Evolutionary conservation across 306 rosid genomes (phyloP).

Genomic region (Ziziphus jujuba): DNA sequence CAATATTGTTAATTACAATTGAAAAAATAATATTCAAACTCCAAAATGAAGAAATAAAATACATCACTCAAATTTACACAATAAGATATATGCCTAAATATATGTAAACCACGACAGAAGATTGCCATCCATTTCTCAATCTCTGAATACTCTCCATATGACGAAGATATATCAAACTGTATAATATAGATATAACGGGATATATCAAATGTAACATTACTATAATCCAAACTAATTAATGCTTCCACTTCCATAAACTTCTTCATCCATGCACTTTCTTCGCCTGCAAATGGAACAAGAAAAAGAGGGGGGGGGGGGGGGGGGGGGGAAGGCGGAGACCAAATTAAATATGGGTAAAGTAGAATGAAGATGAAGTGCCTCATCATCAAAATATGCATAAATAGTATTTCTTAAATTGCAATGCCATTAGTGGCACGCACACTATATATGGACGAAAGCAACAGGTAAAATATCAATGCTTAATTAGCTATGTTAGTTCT

Average conservation of each 20-base stretch:
- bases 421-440: too few species aligned
- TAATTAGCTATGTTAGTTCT: too few species aligned
- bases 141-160: slow-evolving; percentile 19
- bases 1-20: neutral
- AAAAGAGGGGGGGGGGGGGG: neutral
- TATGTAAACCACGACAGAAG: slow-evolving; percentile 8
- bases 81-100: neutral
- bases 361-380: too few species aligned
- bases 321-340: too few species aligned
- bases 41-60: neutral
- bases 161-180: too few species aligned
- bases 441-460: too few species aligned
- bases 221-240: neutral
- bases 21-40: neutral
- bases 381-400: too few species aligned
- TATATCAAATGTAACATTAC: neutral
- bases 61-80: neutral
- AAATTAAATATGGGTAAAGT: too few species aligned
- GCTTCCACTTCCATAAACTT: slow-evolving; percentile 7
- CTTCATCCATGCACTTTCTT: slow-evolving; percentile 51
- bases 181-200: too few species aligned
- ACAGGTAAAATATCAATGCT: too few species aligned
- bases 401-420: too few species aligned
- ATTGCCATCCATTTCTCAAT: slow-evolving; percentile 20
- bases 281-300: slow-evolving; percentile 36